A percentile compares a stretch with the other conserved stretches of the same genome.
Evolutionary conservation across 176 grass and related monocot species (phyloP).

Genomic region (Bolboschoenus planiculmis): DNA sequence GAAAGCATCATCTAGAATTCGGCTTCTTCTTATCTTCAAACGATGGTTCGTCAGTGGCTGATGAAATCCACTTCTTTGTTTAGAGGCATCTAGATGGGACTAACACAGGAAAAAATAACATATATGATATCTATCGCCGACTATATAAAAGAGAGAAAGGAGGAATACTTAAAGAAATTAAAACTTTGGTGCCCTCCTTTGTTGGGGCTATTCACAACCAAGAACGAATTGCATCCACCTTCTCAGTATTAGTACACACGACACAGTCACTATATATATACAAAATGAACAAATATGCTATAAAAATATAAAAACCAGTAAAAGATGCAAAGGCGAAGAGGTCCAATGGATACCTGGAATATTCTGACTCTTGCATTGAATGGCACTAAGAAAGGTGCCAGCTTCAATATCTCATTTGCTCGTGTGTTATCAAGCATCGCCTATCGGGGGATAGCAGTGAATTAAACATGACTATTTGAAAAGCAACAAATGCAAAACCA

Average conservation of each 20-base stretch:
- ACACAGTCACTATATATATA: background rate
- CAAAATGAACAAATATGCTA: background rate
- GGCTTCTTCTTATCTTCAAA: conserved; percentile 93
- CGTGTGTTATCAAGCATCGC: conserved; percentile 82
- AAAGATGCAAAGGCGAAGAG: background rate
- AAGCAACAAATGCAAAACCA: conserved; percentile 10
- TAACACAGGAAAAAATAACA: conserved; percentile 28
- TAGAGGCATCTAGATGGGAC: conserved; percentile 68
- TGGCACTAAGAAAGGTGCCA: conserved; percentile 88
- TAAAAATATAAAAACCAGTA: background rate
- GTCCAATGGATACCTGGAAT: conserved; percentile 62
- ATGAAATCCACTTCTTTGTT: conserved; percentile 51
- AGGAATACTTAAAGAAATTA: conserved; percentile 3
- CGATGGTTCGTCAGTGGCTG: conserved; percentile 54
- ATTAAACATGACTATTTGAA: conserved; percentile 14
- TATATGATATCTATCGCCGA: conserved; percentile 9
- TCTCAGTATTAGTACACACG: background rate
- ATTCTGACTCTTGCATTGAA: conserved; percentile 94
- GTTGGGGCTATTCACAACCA: background rate
- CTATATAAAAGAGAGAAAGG: conserved; percentile 19
- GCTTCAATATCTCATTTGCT: conserved; percentile 85
- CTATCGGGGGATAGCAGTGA: conserved; percentile 29
- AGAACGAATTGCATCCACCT: background rate
- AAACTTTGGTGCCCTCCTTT: background rate
- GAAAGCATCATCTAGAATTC: conserved; percentile 98